Percentiles rank a stretch among this genome's conserved stretches.
Evolutionary conservation across 805 yeast genomes (phyloP).

Genomic region (Barnettozyma populi): DNA sequence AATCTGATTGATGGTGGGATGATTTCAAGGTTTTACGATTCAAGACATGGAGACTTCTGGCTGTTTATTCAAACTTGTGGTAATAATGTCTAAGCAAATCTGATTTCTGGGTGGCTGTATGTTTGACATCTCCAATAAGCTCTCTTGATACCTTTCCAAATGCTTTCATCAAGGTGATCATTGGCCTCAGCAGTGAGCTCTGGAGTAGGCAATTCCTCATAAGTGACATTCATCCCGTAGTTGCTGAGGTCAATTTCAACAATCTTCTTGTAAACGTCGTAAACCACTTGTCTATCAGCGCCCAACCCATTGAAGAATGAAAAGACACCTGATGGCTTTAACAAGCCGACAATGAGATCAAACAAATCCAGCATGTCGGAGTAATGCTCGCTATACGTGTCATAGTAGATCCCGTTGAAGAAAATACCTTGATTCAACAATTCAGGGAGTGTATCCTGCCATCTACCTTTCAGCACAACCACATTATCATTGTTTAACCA

Average conservation of each 20-base stretch:
- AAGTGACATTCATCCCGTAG: conserved; percentile 70
- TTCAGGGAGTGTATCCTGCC: conserved; percentile 79
- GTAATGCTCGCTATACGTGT: conserved; percentile 90
- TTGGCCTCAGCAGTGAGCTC: conserved; percentile 29
- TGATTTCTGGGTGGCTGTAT: conserved; percentile 61
- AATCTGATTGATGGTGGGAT: conserved; percentile 1
- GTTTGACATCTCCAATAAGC: conserved; percentile 66
- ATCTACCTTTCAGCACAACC: conserved; percentile 75
- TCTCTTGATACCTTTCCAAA: conserved; percentile 58
- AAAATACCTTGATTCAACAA: conserved; percentile 61
- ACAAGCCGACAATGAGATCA: conserved; percentile 73
- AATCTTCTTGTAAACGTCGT: conserved; percentile 79
- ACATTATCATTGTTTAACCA: conserved; percentile 78
- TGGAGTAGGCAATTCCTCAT: conserved; percentile 44
- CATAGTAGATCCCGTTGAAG: conserved; percentile 90
- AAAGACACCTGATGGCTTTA: conserved; percentile 78
- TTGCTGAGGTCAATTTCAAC: conserved; percentile 75
- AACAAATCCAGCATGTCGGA: conserved; percentile 81
- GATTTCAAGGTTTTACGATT: neutral
- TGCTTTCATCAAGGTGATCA: conserved; percentile 35
- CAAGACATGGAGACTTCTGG: neutral
- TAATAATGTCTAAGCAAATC: conserved; percentile 28
- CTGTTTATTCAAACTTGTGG: neutral
- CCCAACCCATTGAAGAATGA: conserved; percentile 92
- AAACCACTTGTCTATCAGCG: conserved; percentile 67